These are phyloP conservation scores for Mycena albidolilacea DNA, from an alignment of 768 basidiomycete species.

Conservation along the genomic window DNA sequence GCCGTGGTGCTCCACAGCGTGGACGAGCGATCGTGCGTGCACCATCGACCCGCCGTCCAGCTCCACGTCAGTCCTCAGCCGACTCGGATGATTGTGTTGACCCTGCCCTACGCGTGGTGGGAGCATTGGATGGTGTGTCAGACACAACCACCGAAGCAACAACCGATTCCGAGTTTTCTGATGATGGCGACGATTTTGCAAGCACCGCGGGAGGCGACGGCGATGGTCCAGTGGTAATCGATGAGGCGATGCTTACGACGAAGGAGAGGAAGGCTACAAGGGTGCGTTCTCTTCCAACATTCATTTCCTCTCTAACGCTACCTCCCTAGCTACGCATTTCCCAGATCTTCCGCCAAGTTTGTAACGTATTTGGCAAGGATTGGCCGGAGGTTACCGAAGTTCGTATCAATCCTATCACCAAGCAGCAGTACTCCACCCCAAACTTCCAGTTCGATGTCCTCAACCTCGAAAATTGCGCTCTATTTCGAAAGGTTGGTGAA, in stretches of 20 bases:
- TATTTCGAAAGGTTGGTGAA: not conserved
- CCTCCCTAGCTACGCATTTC: not conserved
- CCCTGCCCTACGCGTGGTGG: not conserved
- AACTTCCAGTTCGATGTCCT: not conserved
- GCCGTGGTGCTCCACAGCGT: not conserved
- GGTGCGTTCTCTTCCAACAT: not conserved
- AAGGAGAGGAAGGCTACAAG: not conserved
- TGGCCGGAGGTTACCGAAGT: not conserved
- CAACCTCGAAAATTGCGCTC: no score
- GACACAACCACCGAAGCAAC: not conserved
- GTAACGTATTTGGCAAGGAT: not conserved
- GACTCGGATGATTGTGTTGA: not conserved
- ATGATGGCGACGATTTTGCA: not conserved
- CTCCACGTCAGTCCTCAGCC: no score
- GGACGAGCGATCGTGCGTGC: not conserved
- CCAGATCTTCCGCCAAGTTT: not conserved
- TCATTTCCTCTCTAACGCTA: not conserved
- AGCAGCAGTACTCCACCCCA: not conserved
- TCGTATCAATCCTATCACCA: no score
- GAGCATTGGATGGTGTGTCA: not conserved
- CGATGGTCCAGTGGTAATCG: no score
- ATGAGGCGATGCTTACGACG: no score
- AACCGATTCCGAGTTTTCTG: not conserved
- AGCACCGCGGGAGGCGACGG: not conserved
- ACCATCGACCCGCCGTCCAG: not conserved